phyloP scores from a whole-genome alignment of 176 grass and related monocot genomes.

The Cenchrus purpureus region DNA sequence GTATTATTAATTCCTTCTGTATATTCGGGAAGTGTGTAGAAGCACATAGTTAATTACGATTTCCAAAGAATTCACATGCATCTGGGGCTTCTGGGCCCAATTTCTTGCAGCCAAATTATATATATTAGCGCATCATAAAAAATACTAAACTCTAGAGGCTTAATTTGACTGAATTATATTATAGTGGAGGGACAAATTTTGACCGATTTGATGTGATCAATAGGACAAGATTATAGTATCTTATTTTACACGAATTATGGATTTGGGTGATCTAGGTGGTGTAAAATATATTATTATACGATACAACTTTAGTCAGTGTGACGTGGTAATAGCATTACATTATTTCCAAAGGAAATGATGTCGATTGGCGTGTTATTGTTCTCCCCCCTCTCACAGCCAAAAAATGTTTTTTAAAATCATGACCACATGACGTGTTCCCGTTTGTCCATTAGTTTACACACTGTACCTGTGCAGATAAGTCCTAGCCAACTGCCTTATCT shows the following conservation, averaged over 20 bases:
- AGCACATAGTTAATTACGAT: slow-evolving; percentile 11
- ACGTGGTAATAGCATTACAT: slow-evolving; percentile 7
- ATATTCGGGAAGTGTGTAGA: slow-evolving; percentile 47
- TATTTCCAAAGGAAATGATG: slow-evolving; percentile 21
- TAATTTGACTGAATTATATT: slow-evolving; percentile 59
- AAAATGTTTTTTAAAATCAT: not conserved
- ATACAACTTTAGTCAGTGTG: slow-evolving; percentile 11
- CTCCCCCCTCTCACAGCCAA: too few relatives aligned
- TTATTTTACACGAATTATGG: slow-evolving; percentile 40
- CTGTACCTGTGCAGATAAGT: not conserved
- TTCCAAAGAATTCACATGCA: slow-evolving; percentile 50
- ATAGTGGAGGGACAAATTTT: slow-evolving; percentile 30
- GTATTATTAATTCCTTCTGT: not conserved
- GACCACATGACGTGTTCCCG: slow-evolving; percentile 14
- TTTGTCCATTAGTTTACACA: slow-evolving; percentile 28
- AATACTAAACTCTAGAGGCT: not conserved
- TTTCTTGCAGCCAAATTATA: slow-evolving; percentile 23
- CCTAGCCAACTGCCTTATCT: slow-evolving; percentile 2
- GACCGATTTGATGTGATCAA: slow-evolving; percentile 37
- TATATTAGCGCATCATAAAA: slow-evolving; percentile 9
- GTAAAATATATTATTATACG: not conserved
- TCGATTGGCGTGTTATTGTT: slow-evolving; percentile 27
- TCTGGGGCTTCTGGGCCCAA: slow-evolving; percentile 30
- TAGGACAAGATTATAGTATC: slow-evolving; percentile 22
- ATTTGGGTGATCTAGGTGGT: slow-evolving; percentile 33